Evolutionary conservation across 1,284 basidiomycete genomes (phyloP).

Genomic region (Coniferiporia sulphurascens): DNA sequence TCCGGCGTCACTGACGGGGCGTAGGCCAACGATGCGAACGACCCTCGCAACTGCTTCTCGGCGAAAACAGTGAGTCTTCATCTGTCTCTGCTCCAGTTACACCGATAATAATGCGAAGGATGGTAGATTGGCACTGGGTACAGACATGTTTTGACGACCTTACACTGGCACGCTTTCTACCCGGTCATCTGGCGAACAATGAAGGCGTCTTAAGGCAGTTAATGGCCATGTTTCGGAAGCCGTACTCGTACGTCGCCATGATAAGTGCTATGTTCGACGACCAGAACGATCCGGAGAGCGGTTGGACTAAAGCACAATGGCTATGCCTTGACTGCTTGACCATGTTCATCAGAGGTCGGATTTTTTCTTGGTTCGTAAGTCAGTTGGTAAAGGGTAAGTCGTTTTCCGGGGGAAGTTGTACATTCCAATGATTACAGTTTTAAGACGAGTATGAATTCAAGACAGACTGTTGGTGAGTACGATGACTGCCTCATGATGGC

Average conservation of each 20-base stretch:
- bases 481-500: background rate
- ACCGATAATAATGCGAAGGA: background rate
- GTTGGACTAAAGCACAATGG: constrained; percentile 1
- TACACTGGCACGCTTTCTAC: background rate
- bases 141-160: background rate
- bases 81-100: background rate
- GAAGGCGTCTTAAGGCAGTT: background rate
- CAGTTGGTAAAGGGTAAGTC: constrained; percentile 12
- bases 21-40: constrained; percentile 8
- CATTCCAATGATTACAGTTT: background rate
- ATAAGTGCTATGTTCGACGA: constrained; percentile 7
- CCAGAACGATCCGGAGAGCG: constrained; percentile 11
- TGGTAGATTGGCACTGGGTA: constrained; percentile 13
- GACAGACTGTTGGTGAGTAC: constrained; percentile 15
- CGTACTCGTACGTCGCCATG: background rate
- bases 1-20: background rate
- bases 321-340: constrained; percentile 8
- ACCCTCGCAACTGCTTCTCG: background rate
- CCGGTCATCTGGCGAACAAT: constrained; percentile 1
- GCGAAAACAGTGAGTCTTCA: constrained; percentile 4
- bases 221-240: background rate
- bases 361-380: constrained; percentile 11
- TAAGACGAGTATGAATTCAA: constrained; percentile 9
- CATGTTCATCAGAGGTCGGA: background rate
- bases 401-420: background rate